Evolutionary conservation across 176 grass and related monocot species (phyloP).

Genomic region (Zea mays): DNA sequence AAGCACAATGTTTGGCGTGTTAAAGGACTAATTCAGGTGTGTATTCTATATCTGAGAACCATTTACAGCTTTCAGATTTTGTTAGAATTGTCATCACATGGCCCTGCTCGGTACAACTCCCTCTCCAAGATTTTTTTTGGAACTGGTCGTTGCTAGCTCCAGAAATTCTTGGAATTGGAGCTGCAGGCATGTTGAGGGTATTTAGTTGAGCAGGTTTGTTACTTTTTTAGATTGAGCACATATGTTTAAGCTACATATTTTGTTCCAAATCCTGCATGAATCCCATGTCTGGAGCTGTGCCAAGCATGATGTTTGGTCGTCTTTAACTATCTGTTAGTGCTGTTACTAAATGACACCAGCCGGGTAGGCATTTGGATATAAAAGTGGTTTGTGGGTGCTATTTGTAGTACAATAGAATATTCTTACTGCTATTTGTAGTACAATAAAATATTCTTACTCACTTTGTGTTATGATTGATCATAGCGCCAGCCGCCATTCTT

Average conservation of each 20-base stretch:
- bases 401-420: neutral
- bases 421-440: neutral
- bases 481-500: neutral
- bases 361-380: neutral
- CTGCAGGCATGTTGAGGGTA: neutral
- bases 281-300: neutral
- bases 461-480: neutral
- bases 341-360: neutral
- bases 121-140: neutral
- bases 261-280: neutral
- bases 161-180: neutral
- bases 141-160: neutral
- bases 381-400: neutral
- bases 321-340: neutral
- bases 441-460: neutral
- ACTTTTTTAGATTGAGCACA: neutral
- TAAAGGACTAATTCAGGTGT: slow-evolving; percentile 92
- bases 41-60: slow-evolving; percentile 6
- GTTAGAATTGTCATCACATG: neutral
- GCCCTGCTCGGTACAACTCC: neutral
- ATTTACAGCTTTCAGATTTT: slow-evolving; percentile 1
- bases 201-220: neutral
- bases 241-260: neutral
- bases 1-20: slow-evolving; percentile 98
- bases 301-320: neutral